phyloP scores from a whole-genome alignment of 352 stramenopile genomes.

The Phytophthora meadii region DNA sequence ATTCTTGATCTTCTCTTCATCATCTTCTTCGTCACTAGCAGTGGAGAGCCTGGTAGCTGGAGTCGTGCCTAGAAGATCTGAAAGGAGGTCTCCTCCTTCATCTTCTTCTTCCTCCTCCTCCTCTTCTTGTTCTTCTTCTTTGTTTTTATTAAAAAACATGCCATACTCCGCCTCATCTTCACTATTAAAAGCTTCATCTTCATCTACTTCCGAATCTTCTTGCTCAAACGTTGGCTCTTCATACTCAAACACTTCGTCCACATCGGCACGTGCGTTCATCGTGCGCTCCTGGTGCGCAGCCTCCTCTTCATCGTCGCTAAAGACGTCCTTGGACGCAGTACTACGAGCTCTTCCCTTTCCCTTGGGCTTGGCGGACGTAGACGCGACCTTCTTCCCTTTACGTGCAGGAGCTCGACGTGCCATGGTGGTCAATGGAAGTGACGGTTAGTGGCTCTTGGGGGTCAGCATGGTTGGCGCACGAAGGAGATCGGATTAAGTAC shows the following conservation, averaged over 20 bases:
- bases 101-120: slow-evolving; percentile 60
- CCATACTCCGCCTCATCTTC: slow-evolving; percentile 93
- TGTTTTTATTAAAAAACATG: slow-evolving; percentile 78
- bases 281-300: slow-evolving; percentile 54
- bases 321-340: slow-evolving; percentile 58
- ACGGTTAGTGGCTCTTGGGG: slow-evolving; percentile 13
- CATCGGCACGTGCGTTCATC: slow-evolving; percentile 75
- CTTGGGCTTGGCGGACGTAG: slow-evolving; percentile 7
- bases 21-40: slow-evolving; percentile 44
- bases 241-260: slow-evolving; percentile 86
- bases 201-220: slow-evolving; percentile 94
- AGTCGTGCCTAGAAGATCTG: slow-evolving; percentile 69
- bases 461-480: slow-evolving; percentile 16
- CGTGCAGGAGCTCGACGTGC: slow-evolving; percentile 27
- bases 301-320: slow-evolving; percentile 83
- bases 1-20: slow-evolving; percentile 59
- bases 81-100: slow-evolving; percentile 74
- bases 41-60: slow-evolving; percentile 67
- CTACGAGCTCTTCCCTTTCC: background rate
- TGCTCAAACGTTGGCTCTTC: slow-evolving; percentile 79
- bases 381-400: slow-evolving; percentile 21
- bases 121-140: slow-evolving; percentile 48
- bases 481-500: slow-evolving; percentile 11
- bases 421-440: slow-evolving; percentile 18
- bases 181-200: slow-evolving; percentile 95